A percentile compares a stretch with the other conserved stretches of the same genome.
Conservation (phyloP, 2,329 filamentous ascomycete genomes). For the Myriosclerotinia curreyana region DNA sequence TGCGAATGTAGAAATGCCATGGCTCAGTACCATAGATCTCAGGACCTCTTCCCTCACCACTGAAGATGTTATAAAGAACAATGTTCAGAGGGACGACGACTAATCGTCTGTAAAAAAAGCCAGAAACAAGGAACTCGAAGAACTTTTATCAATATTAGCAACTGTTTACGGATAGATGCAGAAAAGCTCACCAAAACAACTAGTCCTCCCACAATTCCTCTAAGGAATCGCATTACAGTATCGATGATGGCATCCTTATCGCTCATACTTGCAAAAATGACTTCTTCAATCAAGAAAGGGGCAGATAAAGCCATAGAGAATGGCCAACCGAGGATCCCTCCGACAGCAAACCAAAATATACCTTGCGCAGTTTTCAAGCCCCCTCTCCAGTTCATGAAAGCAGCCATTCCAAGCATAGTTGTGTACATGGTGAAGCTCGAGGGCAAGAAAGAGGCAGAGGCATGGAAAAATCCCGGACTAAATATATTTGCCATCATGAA, state of each 20-base stretch:
- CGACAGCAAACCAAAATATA: slow-evolving; percentile 87
- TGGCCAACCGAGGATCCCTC: slow-evolving; percentile 87
- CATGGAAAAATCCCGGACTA: slow-evolving; percentile 91
- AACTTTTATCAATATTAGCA: slow-evolving; percentile 48
- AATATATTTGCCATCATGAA: slow-evolving; percentile 75
- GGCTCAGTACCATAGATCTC: slow-evolving; percentile 94
- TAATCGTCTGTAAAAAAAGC: slow-evolving; percentile 79
- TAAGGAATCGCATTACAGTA: slow-evolving; percentile 57
- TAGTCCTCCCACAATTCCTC: slow-evolving; percentile 55
- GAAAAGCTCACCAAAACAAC: slow-evolving; percentile 35
- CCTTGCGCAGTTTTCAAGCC: slow-evolving; percentile 77
- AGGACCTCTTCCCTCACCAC: slow-evolving; percentile 71
- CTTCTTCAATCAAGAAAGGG: slow-evolving; percentile 79
- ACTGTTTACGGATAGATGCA: not conserved
- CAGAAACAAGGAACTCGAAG: slow-evolving; percentile 68
- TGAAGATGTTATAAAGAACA: slow-evolving; percentile 92
- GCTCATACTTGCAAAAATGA: slow-evolving; percentile 54
- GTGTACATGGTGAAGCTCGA: slow-evolving; percentile 98
- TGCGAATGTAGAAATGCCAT: slow-evolving; percentile 95
- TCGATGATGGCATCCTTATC: slow-evolving; percentile 59
- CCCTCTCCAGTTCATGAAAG: slow-evolving; percentile 86
- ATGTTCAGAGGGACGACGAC: slow-evolving; percentile 87
- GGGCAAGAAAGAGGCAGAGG: slow-evolving; percentile 80
- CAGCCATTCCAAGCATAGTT: slow-evolving; percentile 77
- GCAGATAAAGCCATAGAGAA: slow-evolving; percentile 80